Base-by-base conservation (phyloP, 805 yeast genomes). In the Monosporozyma aquatica region DNA sequence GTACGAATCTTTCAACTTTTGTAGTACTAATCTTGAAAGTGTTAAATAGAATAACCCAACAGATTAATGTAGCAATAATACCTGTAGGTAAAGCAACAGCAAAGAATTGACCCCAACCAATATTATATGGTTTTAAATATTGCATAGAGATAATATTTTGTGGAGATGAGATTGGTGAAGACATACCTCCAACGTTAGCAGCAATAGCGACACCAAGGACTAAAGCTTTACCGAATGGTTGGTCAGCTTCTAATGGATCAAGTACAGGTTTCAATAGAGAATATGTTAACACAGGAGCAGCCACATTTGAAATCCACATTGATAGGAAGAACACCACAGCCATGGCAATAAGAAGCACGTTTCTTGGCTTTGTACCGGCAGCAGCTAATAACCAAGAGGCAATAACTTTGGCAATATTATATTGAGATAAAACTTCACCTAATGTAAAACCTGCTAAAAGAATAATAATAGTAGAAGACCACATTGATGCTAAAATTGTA, bases 301-400 rank as follows among this genome's bases (percentile, higher is more conserved):
- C 97, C 34, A 90, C 97, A 62, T 90, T 90, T 17, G 95, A 83
- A 45, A 90, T 89, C 94, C 95, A 89, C 85, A 90, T 87, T 5
- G 95, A 78, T 42, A 87, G 70, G 61, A 90, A 80, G 45, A 89
- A 71, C 0, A 96, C 80, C 15, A 90, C 92, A 35, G 72, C 63
- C 97, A 90, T 87, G 44, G 87, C 79, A 33, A 87, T 74, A 33
- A 89, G 63, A 36, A 89, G 63, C 10, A 90, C 82, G 47, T 76
- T 73, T 38, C 84, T 72, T 17, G 97, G 97, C 47, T 79, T 78
- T 8, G 83, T 80, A 26, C 97, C 96, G 1, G 95, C 89, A 41
- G 71, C 65, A 2, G 87, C 74, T 43, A 90, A 67, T 45, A 90
- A 74, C 64, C 76, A 78, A 0, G 95, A 84, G n/a, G 97, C 90